These are phyloP conservation scores for Fusarium odoratissimum DNA, from an alignment of 2,329 filamentous ascomycete species.

Conservation along the genomic window DNA sequence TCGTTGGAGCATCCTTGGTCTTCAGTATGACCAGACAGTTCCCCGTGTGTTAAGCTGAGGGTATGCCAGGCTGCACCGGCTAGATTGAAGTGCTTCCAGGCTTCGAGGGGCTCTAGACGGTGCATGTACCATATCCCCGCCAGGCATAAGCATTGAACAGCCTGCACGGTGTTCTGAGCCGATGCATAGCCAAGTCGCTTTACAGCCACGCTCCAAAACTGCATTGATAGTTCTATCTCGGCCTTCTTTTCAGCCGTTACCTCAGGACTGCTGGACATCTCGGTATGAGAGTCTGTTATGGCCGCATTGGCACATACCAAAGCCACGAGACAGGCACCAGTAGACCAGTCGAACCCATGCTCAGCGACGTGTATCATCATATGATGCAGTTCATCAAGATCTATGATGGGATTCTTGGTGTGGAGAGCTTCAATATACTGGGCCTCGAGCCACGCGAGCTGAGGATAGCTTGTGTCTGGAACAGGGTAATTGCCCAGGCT, in stretches of 20 bases:
- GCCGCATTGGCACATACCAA: not conserved
- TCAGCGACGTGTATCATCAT: not conserved
- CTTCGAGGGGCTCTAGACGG: not conserved
- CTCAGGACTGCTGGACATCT: not conserved
- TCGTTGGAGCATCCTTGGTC: not conserved
- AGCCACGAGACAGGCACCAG: rapidly evolving
- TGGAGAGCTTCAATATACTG: not conserved
- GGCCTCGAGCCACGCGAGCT: not conserved
- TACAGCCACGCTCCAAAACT: not conserved
- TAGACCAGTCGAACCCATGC: not conserved
- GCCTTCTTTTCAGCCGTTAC: not conserved
- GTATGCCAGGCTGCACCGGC: not conserved
- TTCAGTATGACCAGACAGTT: not conserved
- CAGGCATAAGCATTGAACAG: not conserved
- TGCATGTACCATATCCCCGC: not conserved
- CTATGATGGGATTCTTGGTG: not conserved
- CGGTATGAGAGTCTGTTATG: not conserved
- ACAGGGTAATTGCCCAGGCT: not conserved
- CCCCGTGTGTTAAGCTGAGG: not conserved
- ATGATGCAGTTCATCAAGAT: not conserved
- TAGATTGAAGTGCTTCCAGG: not conserved
- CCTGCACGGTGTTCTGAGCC: not conserved
- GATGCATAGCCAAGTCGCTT: not conserved
- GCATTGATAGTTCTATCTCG: not conserved
- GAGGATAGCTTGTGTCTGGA: not conserved